These are phyloP conservation scores for Rosa chinensis DNA, from an alignment of 306 rosid genomes.

Conservation along the genomic window DNA sequence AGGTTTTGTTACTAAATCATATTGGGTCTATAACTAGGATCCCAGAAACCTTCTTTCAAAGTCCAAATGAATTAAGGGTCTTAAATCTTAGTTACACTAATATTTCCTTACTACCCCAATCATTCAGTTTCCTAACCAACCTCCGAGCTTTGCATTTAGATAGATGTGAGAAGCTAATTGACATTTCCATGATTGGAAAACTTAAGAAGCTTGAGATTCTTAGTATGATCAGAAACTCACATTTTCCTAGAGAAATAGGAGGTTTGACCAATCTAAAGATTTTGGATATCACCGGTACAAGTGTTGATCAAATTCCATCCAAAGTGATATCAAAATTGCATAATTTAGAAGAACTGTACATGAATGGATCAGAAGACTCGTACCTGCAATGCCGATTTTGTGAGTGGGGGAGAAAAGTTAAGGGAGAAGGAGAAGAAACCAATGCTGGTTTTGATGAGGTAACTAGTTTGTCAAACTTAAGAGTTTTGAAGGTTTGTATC, in stretches of 20 bases:
- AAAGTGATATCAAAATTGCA: background rate
- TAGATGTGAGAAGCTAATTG: background rate
- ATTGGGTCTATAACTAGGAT: too few relatives aligned
- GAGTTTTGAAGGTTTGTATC: background rate
- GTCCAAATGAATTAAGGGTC: too few relatives aligned
- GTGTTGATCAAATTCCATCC: background rate
- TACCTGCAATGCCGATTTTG: too few relatives aligned
- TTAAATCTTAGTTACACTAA: too few relatives aligned
- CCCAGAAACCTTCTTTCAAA: too few relatives aligned
- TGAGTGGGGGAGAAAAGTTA: background rate
- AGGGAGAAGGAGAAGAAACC: background rate
- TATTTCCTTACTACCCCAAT: too few relatives aligned
- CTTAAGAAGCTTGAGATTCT: background rate
- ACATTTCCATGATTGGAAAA: too few relatives aligned
- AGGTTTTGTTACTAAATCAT: too few relatives aligned
- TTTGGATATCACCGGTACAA: background rate
- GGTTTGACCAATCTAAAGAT: background rate
- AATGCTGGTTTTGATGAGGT: background rate
- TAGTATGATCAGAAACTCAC: background rate
- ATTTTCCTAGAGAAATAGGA: background rate
- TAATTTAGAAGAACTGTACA: too few relatives aligned
- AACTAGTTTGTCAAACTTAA: background rate
- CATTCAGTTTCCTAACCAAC: too few relatives aligned
- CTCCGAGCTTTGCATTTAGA: too few relatives aligned
- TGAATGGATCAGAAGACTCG: too few relatives aligned